A percentile compares a stretch with the other conserved stretches of the same genome.
phyloP scores from a whole-genome alignment of 768 basidiomycete species.

The Lactarius hatsudake region DNA sequence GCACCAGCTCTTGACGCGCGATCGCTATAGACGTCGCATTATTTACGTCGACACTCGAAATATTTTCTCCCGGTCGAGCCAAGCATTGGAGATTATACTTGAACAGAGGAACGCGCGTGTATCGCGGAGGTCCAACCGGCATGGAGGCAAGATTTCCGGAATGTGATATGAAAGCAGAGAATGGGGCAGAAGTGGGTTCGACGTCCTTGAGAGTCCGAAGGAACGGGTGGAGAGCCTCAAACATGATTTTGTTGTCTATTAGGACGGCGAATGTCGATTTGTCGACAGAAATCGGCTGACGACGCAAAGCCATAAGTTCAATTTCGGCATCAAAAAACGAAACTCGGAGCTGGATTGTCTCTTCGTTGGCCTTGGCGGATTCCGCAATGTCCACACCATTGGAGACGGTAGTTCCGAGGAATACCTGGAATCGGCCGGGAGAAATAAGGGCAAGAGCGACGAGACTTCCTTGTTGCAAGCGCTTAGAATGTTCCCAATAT shows the following conservation, averaged over 20 bases:
- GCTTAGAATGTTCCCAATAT: constrained; percentile 65
- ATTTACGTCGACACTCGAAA: constrained; percentile 40
- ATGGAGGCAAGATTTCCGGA: constrained; percentile 7
- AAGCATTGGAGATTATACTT: constrained; percentile 54
- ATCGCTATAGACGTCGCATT: constrained; percentile 43
- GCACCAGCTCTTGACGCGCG: constrained; percentile 47
- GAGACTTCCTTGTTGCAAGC: constrained; percentile 61
- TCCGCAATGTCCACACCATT: constrained; percentile 45
- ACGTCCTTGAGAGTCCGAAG: constrained; percentile 21
- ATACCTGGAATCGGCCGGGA: constrained; percentile 33
- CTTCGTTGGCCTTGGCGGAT: too few relatives aligned
- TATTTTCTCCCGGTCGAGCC: constrained; percentile 34
- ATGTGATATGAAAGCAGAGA: constrained; percentile 12
- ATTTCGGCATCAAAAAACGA: constrained; percentile 62
- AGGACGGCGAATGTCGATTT: constrained; percentile 20
- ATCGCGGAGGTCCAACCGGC: constrained; percentile 10
- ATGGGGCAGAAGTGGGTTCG: constrained; percentile 26
- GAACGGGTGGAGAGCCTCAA: constrained; percentile 23
- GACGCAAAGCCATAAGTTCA: constrained; percentile 46
- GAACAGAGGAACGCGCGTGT: constrained; percentile 45
- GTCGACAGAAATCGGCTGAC: constrained; percentile 33
- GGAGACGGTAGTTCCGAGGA: constrained; percentile 54
- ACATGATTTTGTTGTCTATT: constrained; percentile 25
- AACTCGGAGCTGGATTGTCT: constrained; percentile 47
- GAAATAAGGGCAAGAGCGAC: constrained; percentile 51